Evolutionary conservation across 2,329 filamentous ascomycete species (phyloP), one percentile per base, ranked within the genome.

Genomic region (Microdochium bolleyi): DNA sequence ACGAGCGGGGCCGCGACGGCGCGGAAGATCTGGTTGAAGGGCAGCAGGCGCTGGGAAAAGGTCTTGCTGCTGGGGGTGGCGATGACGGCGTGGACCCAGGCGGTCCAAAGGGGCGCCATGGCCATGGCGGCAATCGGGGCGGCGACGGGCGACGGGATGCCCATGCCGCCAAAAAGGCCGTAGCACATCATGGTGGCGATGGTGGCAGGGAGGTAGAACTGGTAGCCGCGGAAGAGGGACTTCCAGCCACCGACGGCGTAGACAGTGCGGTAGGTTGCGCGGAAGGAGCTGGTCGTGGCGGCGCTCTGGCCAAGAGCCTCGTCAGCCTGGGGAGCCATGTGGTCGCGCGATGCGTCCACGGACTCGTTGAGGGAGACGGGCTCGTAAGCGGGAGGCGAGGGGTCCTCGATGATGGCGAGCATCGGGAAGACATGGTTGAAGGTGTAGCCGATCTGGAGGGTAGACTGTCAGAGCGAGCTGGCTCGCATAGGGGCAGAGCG

Each of bases 11-110:
- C 67, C 56, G 82, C 84, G 56, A 90, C 84, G 54, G 87, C 83
- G 62, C 81, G 77, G 73, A 86, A 87, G 51, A 82, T 76, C 63
- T 75, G 76, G 60, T 76, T 75, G 66, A 83, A 81, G 48, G 82
- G 71, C 16, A 87, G 85, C 51, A 95, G 78, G 53, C 89, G 87
- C 62, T 78, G 73, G 70, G 79, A 88, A 75, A 86, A 90, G 60
- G 72, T 73, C 66, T 80, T 79, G 49, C 74, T 64, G 53, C 80
- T 85, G 4, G 84, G 82, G 51, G 82, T 76, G 2, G 89, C 85
- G 64, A 96, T 91, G 65, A 95, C 82, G 62, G 88, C 85, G 68
- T 96, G 90, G 3, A 91, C 88, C 90, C 91, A 96, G 51, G 83
- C 79, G 59, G 92, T 80, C 66, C 83, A 80, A 54, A 92, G 68